A percentile compares a stretch with the other conserved stretches of the same genome.
Conservation (phyloP, 2,329 filamentous ascomycete species). For the Teratosphaeria zuluensis region DNA sequence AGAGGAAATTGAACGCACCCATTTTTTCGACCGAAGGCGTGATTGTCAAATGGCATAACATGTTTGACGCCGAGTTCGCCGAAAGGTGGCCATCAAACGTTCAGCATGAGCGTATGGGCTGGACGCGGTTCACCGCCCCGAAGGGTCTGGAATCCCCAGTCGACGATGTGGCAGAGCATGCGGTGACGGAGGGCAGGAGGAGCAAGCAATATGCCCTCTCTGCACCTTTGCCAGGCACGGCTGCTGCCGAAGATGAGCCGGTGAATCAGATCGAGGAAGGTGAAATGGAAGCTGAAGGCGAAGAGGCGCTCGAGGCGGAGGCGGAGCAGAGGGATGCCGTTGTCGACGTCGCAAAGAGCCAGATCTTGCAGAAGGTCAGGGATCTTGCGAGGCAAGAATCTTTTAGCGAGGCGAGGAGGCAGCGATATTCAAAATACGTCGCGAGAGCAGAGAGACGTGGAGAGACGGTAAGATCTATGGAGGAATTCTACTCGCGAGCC, state of each 20-base stretch:
- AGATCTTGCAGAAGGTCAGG: neutral
- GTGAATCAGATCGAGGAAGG: neutral
- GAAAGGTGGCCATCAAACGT: constrained; percentile 25
- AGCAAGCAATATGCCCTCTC: neutral
- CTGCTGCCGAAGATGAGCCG: neutral
- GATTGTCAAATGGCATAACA: constrained; percentile 26
- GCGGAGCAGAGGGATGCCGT: neutral
- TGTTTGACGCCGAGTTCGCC: constrained; percentile 29
- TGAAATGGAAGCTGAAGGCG: neutral
- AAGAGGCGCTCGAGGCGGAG: neutral
- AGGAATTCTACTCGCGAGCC: neutral
- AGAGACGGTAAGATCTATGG: neutral
- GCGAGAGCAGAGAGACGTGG: neutral
- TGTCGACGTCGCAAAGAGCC: neutral
- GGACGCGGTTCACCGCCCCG: constrained; percentile 15
- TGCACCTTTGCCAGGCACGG: neutral
- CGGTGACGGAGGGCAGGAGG: neutral
- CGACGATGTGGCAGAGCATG: neutral
- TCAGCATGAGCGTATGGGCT: constrained; percentile 22
- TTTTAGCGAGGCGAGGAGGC: neutral
- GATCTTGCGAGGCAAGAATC: neutral
- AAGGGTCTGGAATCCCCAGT: neutral
- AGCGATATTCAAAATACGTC: neutral
- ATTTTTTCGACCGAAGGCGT: constrained; percentile 20
- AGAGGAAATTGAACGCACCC: constrained; percentile 1